These are phyloP conservation scores for Hagleromyces aurorensis DNA, from an alignment of 805 yeast species.

Conservation along the genomic window DNA sequence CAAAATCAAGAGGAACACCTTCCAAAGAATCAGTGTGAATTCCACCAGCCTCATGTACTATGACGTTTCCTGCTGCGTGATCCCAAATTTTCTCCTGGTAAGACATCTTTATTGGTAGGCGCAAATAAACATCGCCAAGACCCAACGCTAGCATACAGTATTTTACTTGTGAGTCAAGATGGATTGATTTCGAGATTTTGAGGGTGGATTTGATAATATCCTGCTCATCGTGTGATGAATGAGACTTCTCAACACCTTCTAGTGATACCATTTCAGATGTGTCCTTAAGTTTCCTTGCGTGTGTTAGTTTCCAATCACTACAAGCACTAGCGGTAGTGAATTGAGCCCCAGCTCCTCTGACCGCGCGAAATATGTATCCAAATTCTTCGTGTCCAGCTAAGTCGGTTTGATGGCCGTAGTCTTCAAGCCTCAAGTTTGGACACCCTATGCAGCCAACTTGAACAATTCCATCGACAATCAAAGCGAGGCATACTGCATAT, in stretches of 20 bases:
- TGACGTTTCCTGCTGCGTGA: conserved; percentile 91
- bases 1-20: conserved; percentile 71
- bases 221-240: conserved; percentile 86
- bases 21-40: conserved; percentile 68
- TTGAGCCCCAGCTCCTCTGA: conserved; percentile 30
- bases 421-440: conserved; percentile 61
- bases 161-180: conserved; percentile 93
- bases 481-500: conserved; percentile 90
- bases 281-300: conserved; percentile 31
- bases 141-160: conserved; percentile 89
- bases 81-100: conserved; percentile 98
- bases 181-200: conserved; percentile 58
- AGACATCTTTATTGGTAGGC: conserved; percentile 68
- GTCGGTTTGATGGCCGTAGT: conserved; percentile 32
- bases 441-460: conserved; percentile 93
- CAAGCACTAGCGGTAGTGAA: conserved; percentile 24
- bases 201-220: conserved; percentile 58
- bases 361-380: conserved; percentile 31
- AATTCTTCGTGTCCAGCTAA: conserved; percentile 25
- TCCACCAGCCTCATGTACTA: conserved; percentile 89
- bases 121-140: conserved; percentile 82
- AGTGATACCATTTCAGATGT: conserved; percentile 26
- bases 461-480: conserved; percentile 78
- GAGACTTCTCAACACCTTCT: conserved; percentile 94
- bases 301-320: conserved; percentile 45